Evolutionary conservation across 2,329 filamentous ascomycete genomes (phyloP), one percentile per base, ranked within the genome.

Genomic region (Rhinocladiella similis): DNA sequence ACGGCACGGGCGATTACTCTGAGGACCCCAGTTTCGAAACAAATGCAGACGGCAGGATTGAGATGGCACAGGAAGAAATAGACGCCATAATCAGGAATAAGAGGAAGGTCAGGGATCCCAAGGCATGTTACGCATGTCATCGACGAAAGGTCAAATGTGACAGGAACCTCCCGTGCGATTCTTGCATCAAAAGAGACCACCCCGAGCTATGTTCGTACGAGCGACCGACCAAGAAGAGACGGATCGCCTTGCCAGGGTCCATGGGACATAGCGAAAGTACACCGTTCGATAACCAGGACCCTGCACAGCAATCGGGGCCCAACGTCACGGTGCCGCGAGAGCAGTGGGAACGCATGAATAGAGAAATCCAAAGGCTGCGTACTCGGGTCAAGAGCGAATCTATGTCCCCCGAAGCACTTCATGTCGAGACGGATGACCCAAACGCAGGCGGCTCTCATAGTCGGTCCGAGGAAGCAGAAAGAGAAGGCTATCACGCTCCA

Each of bases 401-500:
- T 12, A 12, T 38, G 9, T 58, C 60, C 42, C 57, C 59, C 13
- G 46, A 19, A 19, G 33, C 41, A 20, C 18, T 42, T 14, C 54
- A 48, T 27, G 13, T 46, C 38, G 57, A 59, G 2, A 16, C 38
- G 14, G 58, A 63, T 19, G 61, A 59, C 18, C 13, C 29, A 13
- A 54, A 50, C 29, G 29, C 35, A 10, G 42, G 57, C 16, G 60
- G 51, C 13, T 42, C 54, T 10, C 42, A 55, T 12, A 63, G 62
- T 47, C 61, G 55, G 5, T 56, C 59, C 2, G 63, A 66, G 18
- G 62, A 66, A 18, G 39, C 55, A 1, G 74, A 77, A 49, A 68
- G 73, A 51, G 82, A 85, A 65, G 83, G 83, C 2, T 79, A 86
- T 20, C 83, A 85, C 67, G 82, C 83, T 5, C 75, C 76, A 53